phyloP scores from a whole-genome alignment of 1,284 basidiomycete species.

The Blastosporella zonata region DNA sequence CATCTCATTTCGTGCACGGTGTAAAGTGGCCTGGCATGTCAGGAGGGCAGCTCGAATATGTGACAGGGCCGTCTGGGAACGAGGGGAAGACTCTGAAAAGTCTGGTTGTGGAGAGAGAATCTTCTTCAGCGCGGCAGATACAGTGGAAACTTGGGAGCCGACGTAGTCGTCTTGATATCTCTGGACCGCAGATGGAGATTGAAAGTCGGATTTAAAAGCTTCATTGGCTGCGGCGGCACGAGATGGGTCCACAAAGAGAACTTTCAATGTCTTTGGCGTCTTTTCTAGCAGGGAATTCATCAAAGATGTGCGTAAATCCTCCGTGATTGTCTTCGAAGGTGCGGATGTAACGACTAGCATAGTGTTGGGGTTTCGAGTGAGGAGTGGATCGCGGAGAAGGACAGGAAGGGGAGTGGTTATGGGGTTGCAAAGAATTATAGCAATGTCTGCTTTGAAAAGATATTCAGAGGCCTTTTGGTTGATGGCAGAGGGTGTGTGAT shows the following conservation, averaged over 20 bases:
- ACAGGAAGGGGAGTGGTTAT: slow-evolving; percentile 43
- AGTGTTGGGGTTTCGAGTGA: slow-evolving; percentile 47
- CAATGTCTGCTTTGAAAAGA: slow-evolving; percentile 52
- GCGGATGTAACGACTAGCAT: slow-evolving; percentile 45
- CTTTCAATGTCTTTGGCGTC: slow-evolving; percentile 19
- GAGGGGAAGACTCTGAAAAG: slow-evolving; percentile 19
- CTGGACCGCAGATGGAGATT: slow-evolving; percentile 50
- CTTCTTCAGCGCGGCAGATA: slow-evolving; percentile 40
- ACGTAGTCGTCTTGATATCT: slow-evolving; percentile 61
- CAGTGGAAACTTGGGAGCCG: slow-evolving; percentile 50
- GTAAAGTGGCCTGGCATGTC: slow-evolving; percentile 22
- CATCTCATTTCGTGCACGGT: slow-evolving; percentile 23
- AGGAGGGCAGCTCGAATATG: slow-evolving; percentile 34
- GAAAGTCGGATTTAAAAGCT: slow-evolving; percentile 42
- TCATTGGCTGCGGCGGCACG: slow-evolving; percentile 54
- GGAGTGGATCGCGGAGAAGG: slow-evolving; percentile 33
- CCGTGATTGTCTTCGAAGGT: slow-evolving; percentile 24
- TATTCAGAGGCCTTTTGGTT: slow-evolving; percentile 22
- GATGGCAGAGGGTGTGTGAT: slow-evolving; percentile 14
- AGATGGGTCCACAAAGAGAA: slow-evolving; percentile 54
- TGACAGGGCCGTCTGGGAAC: slow-evolving; percentile 27
- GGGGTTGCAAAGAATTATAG: slow-evolving; percentile 59
- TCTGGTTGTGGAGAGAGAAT: slow-evolving; percentile 26
- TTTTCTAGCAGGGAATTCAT: slow-evolving; percentile 4
- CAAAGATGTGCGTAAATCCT: slow-evolving; percentile 14